phyloP scores from a whole-genome alignment of 2,329 filamentous ascomycete genomes.

The Hypoxylon sp. region DNA sequence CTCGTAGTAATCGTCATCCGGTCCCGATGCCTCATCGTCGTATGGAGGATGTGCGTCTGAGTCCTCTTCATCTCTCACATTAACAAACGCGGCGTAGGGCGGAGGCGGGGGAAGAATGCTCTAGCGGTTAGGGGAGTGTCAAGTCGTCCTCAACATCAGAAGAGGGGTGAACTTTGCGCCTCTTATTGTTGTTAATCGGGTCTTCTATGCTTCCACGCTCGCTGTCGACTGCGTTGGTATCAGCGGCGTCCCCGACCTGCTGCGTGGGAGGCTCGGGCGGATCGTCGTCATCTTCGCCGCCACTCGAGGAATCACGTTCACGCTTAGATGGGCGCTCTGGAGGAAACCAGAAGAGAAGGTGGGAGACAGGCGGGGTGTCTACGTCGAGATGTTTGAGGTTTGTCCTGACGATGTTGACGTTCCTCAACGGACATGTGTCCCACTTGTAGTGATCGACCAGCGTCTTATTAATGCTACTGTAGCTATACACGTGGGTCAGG shows the following conservation, averaged over 20 bases:
- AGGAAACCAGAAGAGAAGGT: background rate
- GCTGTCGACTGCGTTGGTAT: background rate
- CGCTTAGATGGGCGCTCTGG: background rate
- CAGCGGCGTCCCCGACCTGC: background rate
- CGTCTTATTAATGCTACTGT: background rate
- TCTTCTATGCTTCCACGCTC: background rate
- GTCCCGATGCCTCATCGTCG: too few relatives aligned
- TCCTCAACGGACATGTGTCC: background rate
- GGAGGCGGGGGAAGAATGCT: too few relatives aligned
- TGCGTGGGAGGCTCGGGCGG: background rate
- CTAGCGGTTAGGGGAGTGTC: too few relatives aligned
- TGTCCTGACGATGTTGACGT: background rate
- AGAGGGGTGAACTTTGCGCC: background rate
- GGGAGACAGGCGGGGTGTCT: background rate
- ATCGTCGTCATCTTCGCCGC: background rate
- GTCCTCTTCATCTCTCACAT: too few relatives aligned
- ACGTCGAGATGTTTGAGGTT: background rate
- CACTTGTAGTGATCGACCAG: background rate
- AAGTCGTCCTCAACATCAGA: background rate
- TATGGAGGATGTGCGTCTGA: too few relatives aligned
- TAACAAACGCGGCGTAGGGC: too few relatives aligned
- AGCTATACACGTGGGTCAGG: too few relatives aligned
- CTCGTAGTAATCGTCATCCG: too few relatives aligned
- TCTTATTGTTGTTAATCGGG: background rate
- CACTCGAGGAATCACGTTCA: background rate